Conservation (phyloP, 257 asterid species). For the Solanum gracilifrons region DNA sequence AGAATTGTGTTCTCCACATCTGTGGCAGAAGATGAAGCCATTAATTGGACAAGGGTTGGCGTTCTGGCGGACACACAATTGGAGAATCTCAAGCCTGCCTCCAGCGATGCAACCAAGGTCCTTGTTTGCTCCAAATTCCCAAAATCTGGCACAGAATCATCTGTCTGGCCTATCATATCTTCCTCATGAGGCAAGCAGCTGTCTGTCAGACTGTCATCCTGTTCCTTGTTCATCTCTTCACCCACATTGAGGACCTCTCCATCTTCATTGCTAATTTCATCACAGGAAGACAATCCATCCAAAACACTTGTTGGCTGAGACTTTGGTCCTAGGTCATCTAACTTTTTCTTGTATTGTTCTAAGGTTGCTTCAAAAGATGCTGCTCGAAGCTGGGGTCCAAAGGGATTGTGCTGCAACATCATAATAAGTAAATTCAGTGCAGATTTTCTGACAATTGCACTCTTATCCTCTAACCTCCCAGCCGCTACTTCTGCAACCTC, state of each 20-base stretch:
- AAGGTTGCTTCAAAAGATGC: conserved; percentile 91
- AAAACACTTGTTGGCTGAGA: conserved; percentile 21
- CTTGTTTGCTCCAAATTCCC: conserved; percentile 94
- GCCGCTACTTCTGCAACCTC: conserved; percentile 90
- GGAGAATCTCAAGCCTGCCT: conserved; percentile 91
- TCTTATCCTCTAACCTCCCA: conserved; percentile 93
- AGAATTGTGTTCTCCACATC: conserved; percentile 91
- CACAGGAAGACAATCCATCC: conserved; percentile 33
- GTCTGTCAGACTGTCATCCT: conserved; percentile 49
- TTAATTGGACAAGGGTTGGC: conserved; percentile 86
- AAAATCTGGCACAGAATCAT: conserved; percentile 71
- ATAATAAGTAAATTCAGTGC: conserved; percentile 83
- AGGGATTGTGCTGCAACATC: conserved; percentile 98
- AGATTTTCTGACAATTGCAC: conserved; percentile 95
- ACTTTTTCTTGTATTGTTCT: conserved; percentile 81
- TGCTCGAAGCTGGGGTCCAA: conserved; percentile 88
- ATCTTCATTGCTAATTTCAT: conserved; percentile 41
- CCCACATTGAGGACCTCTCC: conserved; percentile 47
- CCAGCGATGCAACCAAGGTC: conserved; percentile 90
- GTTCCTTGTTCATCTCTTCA: conserved; percentile 24
- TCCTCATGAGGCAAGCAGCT: conserved; percentile 45
- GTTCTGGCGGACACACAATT: conserved; percentile 55
- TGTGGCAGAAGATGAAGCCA: conserved; percentile 97
- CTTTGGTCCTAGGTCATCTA: conserved; percentile 56
- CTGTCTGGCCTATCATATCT: conserved; percentile 25